Evolutionary conservation across 441 rosid species (phyloP).

Genomic region (Adansonia gregorii): DNA sequence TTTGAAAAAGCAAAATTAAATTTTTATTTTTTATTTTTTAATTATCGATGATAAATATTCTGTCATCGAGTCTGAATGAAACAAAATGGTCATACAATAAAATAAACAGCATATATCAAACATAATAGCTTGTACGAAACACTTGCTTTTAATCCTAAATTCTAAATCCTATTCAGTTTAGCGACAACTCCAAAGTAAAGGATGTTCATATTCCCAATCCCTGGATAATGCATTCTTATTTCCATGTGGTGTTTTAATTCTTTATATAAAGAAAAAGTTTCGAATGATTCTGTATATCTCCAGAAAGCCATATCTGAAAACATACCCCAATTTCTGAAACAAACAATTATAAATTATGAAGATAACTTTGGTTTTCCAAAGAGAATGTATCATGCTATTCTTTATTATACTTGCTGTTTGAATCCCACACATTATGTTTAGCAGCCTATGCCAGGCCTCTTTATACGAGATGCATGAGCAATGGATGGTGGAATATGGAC

Average conservation of each 20-base stretch:
- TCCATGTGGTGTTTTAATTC: neutral
- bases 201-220: neutral
- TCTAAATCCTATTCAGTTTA: neutral
- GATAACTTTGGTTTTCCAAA: neutral
- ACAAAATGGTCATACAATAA: neutral
- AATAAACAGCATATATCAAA: neutral
- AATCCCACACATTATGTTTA: slow-evolving; percentile 22
- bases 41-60: neutral
- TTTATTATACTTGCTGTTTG: neutral
- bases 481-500: slow-evolving; percentile 34
- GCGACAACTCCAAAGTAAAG: neutral
- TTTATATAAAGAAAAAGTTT: neutral
- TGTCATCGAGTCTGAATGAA: neutral
- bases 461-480: slow-evolving; percentile 32
- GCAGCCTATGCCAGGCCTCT: slow-evolving; percentile 22
- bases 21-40: too few species aligned
- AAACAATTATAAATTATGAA: neutral
- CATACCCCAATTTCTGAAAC: neutral
- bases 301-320: neutral
- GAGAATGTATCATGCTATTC: neutral
- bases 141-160: too few species aligned
- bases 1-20: too few species aligned
- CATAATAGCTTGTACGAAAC: neutral
- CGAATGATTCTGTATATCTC: neutral
- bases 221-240: neutral